A percentile compares a stretch with the other conserved stretches of the same genome.
phyloP scores from a whole-genome alignment of 2,329 filamentous ascomycete species.

The Colletotrichum sp. region DNA sequence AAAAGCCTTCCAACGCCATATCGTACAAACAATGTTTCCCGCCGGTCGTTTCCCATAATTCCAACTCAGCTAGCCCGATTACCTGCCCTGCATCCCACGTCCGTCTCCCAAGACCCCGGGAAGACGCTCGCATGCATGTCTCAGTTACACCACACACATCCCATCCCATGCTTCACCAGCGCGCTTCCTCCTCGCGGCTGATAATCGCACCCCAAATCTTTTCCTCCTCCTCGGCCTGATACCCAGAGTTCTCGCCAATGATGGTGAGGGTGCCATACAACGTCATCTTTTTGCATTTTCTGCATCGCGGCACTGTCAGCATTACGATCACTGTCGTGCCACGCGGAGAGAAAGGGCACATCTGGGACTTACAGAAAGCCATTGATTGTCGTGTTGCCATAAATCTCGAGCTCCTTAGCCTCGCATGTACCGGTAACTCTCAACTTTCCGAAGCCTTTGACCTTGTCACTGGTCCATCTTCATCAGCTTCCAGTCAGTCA shows the following conservation, averaged over 20 bases:
- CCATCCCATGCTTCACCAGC: constrained; percentile 35
- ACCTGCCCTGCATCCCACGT: not conserved
- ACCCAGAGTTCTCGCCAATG: constrained; percentile 49
- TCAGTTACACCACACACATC: not conserved
- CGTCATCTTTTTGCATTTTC: constrained; percentile 47
- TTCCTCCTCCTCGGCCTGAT: constrained; percentile 46
- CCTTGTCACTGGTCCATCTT: constrained; percentile 39
- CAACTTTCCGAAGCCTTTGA: constrained; percentile 53
- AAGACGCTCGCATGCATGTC: not conserved
- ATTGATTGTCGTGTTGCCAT: constrained; percentile 49
- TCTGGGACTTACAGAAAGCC: constrained; percentile 44
- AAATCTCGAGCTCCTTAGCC: constrained; percentile 50
- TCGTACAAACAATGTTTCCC: not conserved
- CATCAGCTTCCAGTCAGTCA: not conserved
- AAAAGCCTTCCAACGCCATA: not conserved
- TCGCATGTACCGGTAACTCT: constrained; percentile 47
- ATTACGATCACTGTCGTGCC: not conserved
- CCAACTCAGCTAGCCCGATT: not conserved
- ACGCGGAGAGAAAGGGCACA: not conserved
- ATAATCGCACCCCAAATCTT: constrained; percentile 48
- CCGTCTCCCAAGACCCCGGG: not conserved
- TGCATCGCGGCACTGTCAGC: constrained; percentile 14
- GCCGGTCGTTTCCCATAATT: not conserved
- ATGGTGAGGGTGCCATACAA: constrained; percentile 53
- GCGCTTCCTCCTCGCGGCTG: constrained; percentile 44